Base-by-base conservation (phyloP, 225 moss, liverwort and hornwort species). In the Anthoceros angustus region DNA sequence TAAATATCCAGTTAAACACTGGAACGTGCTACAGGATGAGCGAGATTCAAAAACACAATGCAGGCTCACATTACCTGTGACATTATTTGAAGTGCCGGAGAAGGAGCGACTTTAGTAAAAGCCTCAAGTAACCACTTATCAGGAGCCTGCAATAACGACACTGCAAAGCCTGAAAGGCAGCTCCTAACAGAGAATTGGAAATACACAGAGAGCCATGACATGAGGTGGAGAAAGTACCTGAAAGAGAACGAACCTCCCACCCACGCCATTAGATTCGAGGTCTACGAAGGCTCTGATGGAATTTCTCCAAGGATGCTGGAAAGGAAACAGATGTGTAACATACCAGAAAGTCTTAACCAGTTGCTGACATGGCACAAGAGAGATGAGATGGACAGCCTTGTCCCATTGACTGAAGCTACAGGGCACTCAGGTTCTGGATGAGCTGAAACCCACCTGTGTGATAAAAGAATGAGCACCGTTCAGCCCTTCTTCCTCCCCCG, bases 401-500 rank as follows among this genome's bases (percentile, higher is more conserved):
- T 24, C 62, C 40, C 25, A 32, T 32, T 32, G 20, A 43, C 16
- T 43, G 10, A 39, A 25, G 16, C 25, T 12, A 14, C 14, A 9
- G 38, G 21, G 25, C 23, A 40, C 16, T 39, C 39, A 67, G 55
- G 10, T 15, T 7, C 16, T 5, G 43, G 63, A 41, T n/a, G 50
- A 62, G 24, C 46, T 8, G 72, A 25, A 5, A 8, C 42, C 62
- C 43, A 80, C 80, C 77, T 77, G 86, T 24, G 92, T 87, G 64
- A 98, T 83, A 73, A 98, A 98, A 77, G 92, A 89, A 66, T 98
- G 87, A n/a, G 98, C 80, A 70, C 98, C 92, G 39, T 81, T 39
- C 16, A 98, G 81, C 41, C 98, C 98, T 64, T 92, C 92, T 70
- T 98, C 98, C 78, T 98, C 98, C 70, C 98, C 98, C 62, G 98